phyloP scores from a whole-genome alignment of 176 grass and related monocot species.

The Otatea glauca region DNA sequence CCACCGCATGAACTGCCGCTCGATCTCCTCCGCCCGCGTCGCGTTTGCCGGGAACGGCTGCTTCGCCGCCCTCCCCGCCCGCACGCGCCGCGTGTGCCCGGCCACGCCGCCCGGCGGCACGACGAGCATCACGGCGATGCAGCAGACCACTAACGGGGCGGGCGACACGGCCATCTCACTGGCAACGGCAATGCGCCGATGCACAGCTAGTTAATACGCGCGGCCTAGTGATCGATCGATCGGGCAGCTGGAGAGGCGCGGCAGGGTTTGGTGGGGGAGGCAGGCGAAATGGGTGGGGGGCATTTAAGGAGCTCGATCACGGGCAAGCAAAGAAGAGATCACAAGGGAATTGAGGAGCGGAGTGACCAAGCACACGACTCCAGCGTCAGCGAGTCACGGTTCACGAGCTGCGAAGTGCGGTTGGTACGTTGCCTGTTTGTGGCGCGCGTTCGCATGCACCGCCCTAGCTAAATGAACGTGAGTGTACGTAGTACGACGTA shows the following conservation, averaged over 20 bases:
- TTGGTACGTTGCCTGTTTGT: slow-evolving; percentile 20
- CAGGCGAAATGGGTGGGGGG: background rate
- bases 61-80: slow-evolving; percentile 34
- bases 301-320: slow-evolving; percentile 54
- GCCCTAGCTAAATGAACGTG: background rate
- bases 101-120: slow-evolving; percentile 3
- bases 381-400: background rate
- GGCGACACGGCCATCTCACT: slow-evolving; percentile 1
- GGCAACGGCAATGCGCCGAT: background rate
- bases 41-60: slow-evolving; percentile 63
- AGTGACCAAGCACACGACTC: background rate
- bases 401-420: slow-evolving; percentile 48
- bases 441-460: slow-evolving; percentile 37
- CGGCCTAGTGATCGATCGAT: background rate
- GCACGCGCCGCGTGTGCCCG: slow-evolving; percentile 1
- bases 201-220: background rate
- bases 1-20: slow-evolving; percentile 82
- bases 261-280: background rate
- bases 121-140: slow-evolving; percentile 15
- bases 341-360: slow-evolving; percentile 28
- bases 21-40: slow-evolving; percentile 56
- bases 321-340: slow-evolving; percentile 18
- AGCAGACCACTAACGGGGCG: background rate
- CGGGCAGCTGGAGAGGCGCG: slow-evolving; percentile 39
- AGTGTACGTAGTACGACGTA: background rate